Evolutionary conservation across 73 alveolate genomes (phyloP), one percentile per base, ranked within the genome.

Genomic region (Effrenium voratum): DNA sequence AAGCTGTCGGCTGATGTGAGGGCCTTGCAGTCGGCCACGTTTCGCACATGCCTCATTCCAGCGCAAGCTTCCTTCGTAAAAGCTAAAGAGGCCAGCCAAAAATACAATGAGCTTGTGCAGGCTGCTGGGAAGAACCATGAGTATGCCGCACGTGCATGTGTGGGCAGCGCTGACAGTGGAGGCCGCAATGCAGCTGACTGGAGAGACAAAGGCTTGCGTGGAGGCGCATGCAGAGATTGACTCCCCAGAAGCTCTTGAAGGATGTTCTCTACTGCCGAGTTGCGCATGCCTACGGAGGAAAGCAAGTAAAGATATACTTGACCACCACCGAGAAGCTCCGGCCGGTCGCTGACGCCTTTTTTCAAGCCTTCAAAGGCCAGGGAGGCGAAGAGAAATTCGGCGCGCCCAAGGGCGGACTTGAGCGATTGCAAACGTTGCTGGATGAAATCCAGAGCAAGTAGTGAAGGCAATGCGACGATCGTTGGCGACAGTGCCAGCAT

Each of bases 381-480:
- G 76, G 77, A 63, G 77, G 77, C 41, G 77, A 63, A 63, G 45
- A 63, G 1, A 63, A 63, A 5, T 66, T 66, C 77, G 77, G 77
- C 77, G 77, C 77, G 28, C 77, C 77, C 77, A 66, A 32, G 16
- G 77, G 45, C 77, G 77, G 77, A 1, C 77, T 66, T 66, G 77
- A 66, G 77, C 77, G 77, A 26, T 34, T 63, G 41, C 77, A 63
- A 40, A 40, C 77, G 24, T 40, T 66, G 45, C n/a, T 66, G 77
- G 77, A 66, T 36, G 77, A 66, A 66, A 63, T 63, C 77, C 77
- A 63, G n/a, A 66, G 77, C 77, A 66, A 66, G 77, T 66, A 66
- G n/a, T 40, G 77, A 32, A 32, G 77, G 43, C n/a, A 66, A 66
- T 66, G 77, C 77, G 43, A 66, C 77, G 77, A 66, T 66, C 45